Evolutionary conservation across 371 early-diverging fungal genomes (phyloP).

Genomic region (Mucor velutinosus): DNA sequence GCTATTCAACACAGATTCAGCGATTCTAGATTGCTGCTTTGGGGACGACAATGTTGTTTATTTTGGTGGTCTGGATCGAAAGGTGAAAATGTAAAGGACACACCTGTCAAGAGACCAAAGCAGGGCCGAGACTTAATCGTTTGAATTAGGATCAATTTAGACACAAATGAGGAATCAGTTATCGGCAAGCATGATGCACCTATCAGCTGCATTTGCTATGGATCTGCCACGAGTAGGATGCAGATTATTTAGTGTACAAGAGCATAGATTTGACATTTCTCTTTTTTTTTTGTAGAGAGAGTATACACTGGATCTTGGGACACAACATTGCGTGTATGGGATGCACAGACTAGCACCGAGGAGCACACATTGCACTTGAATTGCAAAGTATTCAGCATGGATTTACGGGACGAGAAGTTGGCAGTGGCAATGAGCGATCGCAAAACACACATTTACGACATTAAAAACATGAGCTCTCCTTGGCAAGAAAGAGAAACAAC

Average conservation of each 20-base stretch:
- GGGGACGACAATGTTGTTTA: conserved; percentile 54
- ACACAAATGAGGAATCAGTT: conserved; percentile 42
- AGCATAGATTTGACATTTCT: neutral
- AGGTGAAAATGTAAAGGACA: conserved; percentile 59
- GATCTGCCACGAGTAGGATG: conserved; percentile 51
- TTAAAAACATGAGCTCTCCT: conserved; percentile 75
- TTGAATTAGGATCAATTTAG: conserved; percentile 52
- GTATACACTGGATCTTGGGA: conserved; percentile 93
- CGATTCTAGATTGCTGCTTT: conserved; percentile 80
- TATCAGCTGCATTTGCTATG: conserved; percentile 67
- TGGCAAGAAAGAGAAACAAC: conserved; percentile 77
- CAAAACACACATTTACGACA: conserved; percentile 80
- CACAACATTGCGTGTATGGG: conserved; percentile 80
- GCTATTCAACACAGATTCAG: conserved; percentile 61
- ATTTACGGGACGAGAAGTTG: conserved; percentile 65
- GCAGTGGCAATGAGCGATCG: conserved; percentile 86
- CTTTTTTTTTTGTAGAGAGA: conserved; percentile 40
- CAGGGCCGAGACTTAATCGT: neutral
- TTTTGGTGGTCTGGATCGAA: conserved; percentile 72
- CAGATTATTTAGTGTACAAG: neutral
- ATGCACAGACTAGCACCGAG: conserved; percentile 60
- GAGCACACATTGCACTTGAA: conserved; percentile 57
- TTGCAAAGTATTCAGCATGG: conserved; percentile 78
- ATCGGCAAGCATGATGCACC: conserved; percentile 62
- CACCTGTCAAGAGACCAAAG: neutral